Evolutionary conservation across 345 rosid species (phyloP).

Genomic region (Turritis glabra): DNA sequence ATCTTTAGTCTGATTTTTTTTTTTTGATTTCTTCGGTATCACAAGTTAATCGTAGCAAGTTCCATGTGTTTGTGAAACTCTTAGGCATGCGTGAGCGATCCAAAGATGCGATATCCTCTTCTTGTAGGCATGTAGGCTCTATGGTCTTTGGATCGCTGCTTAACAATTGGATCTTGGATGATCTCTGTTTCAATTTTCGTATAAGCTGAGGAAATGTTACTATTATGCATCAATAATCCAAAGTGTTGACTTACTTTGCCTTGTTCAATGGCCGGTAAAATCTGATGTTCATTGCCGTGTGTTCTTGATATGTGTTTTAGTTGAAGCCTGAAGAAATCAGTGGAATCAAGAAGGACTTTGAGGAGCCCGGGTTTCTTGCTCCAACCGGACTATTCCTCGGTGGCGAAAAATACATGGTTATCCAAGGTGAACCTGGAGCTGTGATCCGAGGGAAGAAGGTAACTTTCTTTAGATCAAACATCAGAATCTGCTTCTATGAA

Average conservation of each 20-base stretch:
- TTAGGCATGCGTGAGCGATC: slow-evolving; percentile 4
- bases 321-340: slow-evolving; percentile 62
- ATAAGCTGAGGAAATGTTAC: neutral
- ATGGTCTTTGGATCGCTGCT: neutral
- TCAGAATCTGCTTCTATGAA: neutral
- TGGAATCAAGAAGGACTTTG: slow-evolving; percentile 58
- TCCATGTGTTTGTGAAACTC: neutral
- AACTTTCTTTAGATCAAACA: neutral
- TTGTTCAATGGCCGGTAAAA: neutral
- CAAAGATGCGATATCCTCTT: neutral
- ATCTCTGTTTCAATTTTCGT: neutral
- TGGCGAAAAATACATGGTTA: slow-evolving; percentile 77
- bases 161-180: neutral
- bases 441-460: slow-evolving; percentile 96
- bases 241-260: neutral
- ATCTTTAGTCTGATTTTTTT: slow-evolving; percentile 9
- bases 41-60: neutral
- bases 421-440: slow-evolving; percentile 82
- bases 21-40: neutral
- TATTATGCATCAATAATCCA: neutral
- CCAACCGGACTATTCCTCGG: slow-evolving; percentile 80
- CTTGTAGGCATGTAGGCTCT: neutral
- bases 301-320: slow-evolving; percentile 40
- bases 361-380: slow-evolving; percentile 71
- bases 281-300: neutral